Evolutionary conservation across 148 eudicot genomes (phyloP), one percentile per base, ranked within the genome.

Genomic region (Oxyria digyna): DNA sequence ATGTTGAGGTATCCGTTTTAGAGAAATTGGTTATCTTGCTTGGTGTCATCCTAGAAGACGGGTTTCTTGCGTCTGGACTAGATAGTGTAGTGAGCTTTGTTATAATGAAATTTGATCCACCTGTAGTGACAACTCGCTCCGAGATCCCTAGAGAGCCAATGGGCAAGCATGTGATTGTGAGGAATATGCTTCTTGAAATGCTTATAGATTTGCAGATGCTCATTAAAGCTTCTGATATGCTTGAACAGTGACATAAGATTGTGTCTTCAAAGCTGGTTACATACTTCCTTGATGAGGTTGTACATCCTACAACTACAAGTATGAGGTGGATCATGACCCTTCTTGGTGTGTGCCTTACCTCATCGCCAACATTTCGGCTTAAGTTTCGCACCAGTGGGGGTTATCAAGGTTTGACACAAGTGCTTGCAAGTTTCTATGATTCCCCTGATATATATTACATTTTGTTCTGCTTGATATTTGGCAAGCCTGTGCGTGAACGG

Each of bases 241-340:
- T 95, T 74, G 99, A 95, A 81, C 97, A 88, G 78, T 95, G 99
- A 97, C 99, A 95, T 76, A 91, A 82, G 79, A 86, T 85, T 66
- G 97, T 95, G 42, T 95, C 99, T 26, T 88, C 96, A 21, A 95
- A 87, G 72, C 78, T 95, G 75, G 73, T 95, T 38, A 91, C 93
- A 55, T 91, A 83, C 83, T 95, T 88, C 68, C 89, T 88, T 72
- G 99, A 91, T 67, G 97, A 95, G 77, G 93, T 96, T 65, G 97
- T 95, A 81, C 99, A 95, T 77, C 97, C 99, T 59, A 81, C n/a
- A n/a, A n/a, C n/a, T n/a, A n/a, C 99, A 57, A 95, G 97, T 78
- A 95, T 95, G 97, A 88, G 99, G 70, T 95, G 97, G 99, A 82
- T 95, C 74, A 91, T 91, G 96, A 95, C 97, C 62, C 92, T 95